A percentile compares a stretch with the other conserved stretches of the same genome.
Evolutionary conservation across 805 yeast species (phyloP).

Genomic region (Zygoascus ofunaensis): DNA sequence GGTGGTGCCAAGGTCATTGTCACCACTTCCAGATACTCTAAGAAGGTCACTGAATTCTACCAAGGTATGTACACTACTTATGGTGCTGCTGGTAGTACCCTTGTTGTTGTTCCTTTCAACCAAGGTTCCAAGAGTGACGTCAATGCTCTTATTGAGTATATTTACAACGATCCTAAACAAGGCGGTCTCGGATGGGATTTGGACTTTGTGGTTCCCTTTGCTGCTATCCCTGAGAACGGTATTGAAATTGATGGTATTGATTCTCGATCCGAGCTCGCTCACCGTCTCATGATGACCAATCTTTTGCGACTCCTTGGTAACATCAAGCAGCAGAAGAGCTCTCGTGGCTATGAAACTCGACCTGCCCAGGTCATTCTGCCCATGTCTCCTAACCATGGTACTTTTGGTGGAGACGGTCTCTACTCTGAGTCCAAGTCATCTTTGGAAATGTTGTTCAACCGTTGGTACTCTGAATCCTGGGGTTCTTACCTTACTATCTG

Average conservation of each 20-base stretch:
- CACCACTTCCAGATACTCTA: slow-evolving; percentile 92
- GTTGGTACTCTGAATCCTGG: slow-evolving; percentile 99
- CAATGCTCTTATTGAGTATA: slow-evolving; percentile 71
- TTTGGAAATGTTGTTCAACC: slow-evolving; percentile 91
- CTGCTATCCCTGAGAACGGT: slow-evolving; percentile 99
- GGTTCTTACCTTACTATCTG: slow-evolving; percentile 85
- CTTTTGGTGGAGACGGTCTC: slow-evolving; percentile 96
- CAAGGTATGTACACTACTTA: slow-evolving; percentile 85
- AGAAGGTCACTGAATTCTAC: slow-evolving; percentile 89
- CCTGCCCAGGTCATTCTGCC: slow-evolving; percentile 98
- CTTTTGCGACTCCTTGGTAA: slow-evolving; percentile 84
- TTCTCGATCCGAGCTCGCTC: slow-evolving; percentile 95
- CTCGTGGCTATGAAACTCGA: slow-evolving; percentile 76
- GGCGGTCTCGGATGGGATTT: slow-evolving; percentile 98
- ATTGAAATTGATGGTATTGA: slow-evolving; percentile 88
- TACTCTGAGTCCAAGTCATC: slow-evolving; percentile 96
- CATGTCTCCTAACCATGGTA: slow-evolving; percentile 97
- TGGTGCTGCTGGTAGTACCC: slow-evolving; percentile 87
- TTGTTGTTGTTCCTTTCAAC: slow-evolving; percentile 96
- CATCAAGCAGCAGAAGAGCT: slow-evolving; percentile 73
- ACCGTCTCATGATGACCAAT: slow-evolving; percentile 96
- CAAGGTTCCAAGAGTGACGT: slow-evolving; percentile 96
- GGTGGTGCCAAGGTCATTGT: slow-evolving; percentile 98
- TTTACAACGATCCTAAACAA: slow-evolving; percentile 71
- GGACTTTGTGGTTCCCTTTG: slow-evolving; percentile 93